These are phyloP conservation scores for Paecilomyces niveus DNA, from an alignment of 2,329 filamentous ascomycete species.

Conservation along the genomic window DNA sequence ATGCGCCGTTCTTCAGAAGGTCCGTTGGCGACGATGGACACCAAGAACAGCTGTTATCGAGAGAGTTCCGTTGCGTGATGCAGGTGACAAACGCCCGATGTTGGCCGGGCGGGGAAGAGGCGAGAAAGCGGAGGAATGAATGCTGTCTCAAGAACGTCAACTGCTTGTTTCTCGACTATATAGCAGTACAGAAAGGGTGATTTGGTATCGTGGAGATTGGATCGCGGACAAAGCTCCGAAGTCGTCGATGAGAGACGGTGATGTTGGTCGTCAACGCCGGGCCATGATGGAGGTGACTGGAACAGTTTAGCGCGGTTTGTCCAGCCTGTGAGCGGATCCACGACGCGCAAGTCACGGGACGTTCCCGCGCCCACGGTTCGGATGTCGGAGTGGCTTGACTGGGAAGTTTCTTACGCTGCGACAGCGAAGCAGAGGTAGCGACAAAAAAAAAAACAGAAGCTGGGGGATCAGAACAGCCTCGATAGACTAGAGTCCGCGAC, in stretches of 20 bases:
- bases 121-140: neutral
- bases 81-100: neutral
- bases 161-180: neutral
- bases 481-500: too few relatives aligned
- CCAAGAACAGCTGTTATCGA: neutral
- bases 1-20: neutral
- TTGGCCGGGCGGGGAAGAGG: neutral
- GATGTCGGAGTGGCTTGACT: neutral
- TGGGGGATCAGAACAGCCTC: too few relatives aligned
- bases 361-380: conserved; percentile 3
- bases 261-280: conserved; percentile 11
- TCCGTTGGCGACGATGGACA: neutral
- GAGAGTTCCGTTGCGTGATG: neutral
- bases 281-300: conserved; percentile 7
- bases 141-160: neutral
- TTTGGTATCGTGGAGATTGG: neutral
- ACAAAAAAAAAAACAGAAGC: too few relatives aligned
- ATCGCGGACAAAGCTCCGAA: neutral
- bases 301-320: conserved; percentile 16
- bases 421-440: neutral
- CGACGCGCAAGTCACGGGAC: conserved; percentile 21
- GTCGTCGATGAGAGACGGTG: conserved; percentile 6
- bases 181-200: neutral
- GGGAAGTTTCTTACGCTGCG: neutral
- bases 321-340: neutral